A percentile compares a stretch with the other conserved stretches of the same genome.
Conservation (phyloP, 495 filamentous ascomycete genomes). For the Penicillium lividum region DNA sequence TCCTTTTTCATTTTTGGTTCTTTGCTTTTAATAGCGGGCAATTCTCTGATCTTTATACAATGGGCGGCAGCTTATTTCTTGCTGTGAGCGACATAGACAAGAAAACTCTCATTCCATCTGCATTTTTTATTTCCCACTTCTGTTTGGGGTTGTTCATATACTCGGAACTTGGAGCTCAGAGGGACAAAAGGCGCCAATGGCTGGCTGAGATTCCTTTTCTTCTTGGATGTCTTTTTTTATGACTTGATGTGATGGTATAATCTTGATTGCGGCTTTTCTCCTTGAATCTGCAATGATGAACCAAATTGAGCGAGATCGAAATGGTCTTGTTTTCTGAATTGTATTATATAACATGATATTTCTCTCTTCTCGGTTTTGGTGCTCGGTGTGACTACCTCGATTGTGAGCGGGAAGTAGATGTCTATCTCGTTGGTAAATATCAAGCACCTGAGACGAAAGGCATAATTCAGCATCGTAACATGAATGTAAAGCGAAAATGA, state of each 20-base stretch:
- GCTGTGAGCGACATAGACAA: conserved; percentile 3
- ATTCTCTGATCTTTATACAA: neutral
- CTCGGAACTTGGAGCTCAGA: neutral
- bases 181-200: neutral
- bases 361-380: neutral
- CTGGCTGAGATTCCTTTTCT: neutral
- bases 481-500: no score
- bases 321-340: neutral
- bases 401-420: no score
- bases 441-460: no score
- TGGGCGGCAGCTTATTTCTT: conserved; percentile 5
- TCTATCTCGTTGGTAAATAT: no score
- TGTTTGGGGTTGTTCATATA: neutral
- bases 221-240: conserved; percentile 8
- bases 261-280: conserved; percentile 8
- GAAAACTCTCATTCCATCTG: neutral
- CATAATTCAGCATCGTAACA: no score
- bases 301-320: neutral
- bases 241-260: conserved; percentile 21
- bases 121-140: neutral
- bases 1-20: neutral
- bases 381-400: no score
- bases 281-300: neutral
- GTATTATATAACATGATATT: neutral
- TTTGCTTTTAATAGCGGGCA: neutral